Evolutionary conservation across 371 early-diverging fungal species (phyloP), one percentile per base, ranked within the genome.

Genomic region (Apophysomyces trapeziformis): DNA sequence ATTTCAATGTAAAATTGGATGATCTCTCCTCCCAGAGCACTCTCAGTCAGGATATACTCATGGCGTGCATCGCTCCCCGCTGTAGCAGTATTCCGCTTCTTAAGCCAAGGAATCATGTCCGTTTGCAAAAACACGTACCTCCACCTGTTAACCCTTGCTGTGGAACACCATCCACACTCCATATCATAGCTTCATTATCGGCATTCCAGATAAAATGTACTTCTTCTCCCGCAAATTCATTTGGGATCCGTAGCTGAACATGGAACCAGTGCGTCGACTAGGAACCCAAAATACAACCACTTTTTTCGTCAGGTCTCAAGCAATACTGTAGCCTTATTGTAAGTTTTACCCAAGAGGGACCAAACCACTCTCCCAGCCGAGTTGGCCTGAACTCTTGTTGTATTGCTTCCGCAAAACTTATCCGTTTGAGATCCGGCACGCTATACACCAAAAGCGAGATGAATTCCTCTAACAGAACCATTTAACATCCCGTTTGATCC

Each of bases 251-350:
- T 11, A 94, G 70, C 47, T 74, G 75, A 26, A 93, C 79, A 57
- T 87, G 89, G 68, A 95, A 94, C 97, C 97, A 96, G 66, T 93
- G 93, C 7, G 96, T 94, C 13, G 92, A 89, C 93, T 93, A 86
- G 7, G 5, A 26, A 39, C 32, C 1, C 36, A 9, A 45, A 1
- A 44, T 43, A 37, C 5, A 16, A 4, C 13, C 16, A 7, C 12
- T 41, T 0, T 13, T 14, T 32, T 4, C 65, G n/a, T 44, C 38
- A 57, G 45, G n/a, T 13, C 7, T 35, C 7, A 36, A 18, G 44
- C 4, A 35, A 46, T 18, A 36, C 38, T 54, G 32, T 41, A 56
- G 35, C 38, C 18, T 8, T 26, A 26, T 26, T 26, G 32, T 50
- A 5, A n/a, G 7, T 56, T 70, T 80, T 79, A 93, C 90, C 94